phyloP scores from a whole-genome alignment of 371 early-diverging fungal species.

The Mucor saturninus region DNA sequence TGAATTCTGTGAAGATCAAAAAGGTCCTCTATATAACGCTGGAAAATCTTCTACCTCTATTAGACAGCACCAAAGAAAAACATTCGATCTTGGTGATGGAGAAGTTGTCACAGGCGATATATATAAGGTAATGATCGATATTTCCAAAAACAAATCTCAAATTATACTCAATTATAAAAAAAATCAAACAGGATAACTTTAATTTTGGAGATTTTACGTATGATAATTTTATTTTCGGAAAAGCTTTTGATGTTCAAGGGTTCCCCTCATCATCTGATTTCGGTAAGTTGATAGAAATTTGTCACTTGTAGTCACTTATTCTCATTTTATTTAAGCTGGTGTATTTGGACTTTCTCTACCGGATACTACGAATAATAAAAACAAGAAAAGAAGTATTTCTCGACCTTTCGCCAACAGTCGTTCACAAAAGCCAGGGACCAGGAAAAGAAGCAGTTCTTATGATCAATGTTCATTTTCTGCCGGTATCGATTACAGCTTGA shows the following conservation, averaged over 20 bases:
- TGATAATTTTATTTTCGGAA: background rate
- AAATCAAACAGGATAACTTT: background rate
- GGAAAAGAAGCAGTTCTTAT: too few species aligned
- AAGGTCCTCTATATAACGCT: conserved; percentile 4
- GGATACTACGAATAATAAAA: background rate
- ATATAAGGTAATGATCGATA: background rate
- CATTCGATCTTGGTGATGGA: background rate
- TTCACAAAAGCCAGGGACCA: too few species aligned
- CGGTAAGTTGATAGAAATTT: background rate
- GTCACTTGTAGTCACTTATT: background rate
- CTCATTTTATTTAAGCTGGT: background rate
- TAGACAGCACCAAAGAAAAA: background rate
- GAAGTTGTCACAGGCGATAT: background rate
- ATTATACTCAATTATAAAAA: too few species aligned
- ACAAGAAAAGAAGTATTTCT: too few species aligned
- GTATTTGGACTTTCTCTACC: background rate
- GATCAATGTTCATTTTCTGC: background rate
- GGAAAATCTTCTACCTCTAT: conserved; percentile 4
- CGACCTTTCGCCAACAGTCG: too few species aligned
- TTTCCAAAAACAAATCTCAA: background rate
- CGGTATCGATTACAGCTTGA: conserved; percentile 43
- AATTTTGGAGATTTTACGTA: background rate
- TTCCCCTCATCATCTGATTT: background rate
- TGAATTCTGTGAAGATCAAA: conserved; percentile 10
- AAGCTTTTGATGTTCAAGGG: conserved; percentile 3